Evolutionary conservation across 2,329 filamentous ascomycete genomes (phyloP).

Genomic region (Berkeleyomyces basicola): DNA sequence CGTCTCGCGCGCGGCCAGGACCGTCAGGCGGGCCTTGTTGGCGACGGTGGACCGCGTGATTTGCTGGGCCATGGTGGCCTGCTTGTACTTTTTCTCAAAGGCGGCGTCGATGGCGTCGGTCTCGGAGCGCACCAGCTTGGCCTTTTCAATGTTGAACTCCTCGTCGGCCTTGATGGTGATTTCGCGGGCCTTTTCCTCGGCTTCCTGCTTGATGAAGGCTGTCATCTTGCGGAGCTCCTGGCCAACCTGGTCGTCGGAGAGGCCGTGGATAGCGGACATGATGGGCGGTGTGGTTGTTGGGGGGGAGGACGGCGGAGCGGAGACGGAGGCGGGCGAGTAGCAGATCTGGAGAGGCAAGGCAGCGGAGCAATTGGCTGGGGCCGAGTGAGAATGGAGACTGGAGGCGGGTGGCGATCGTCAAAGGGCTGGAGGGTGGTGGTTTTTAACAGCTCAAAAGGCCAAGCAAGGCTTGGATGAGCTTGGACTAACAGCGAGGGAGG

Average conservation of each 20-base stretch:
- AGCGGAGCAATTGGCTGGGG: neutral
- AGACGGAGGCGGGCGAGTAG: neutral
- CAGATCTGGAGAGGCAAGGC: neutral
- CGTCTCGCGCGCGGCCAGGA: slow-evolving; percentile 76
- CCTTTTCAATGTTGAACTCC: slow-evolving; percentile 98
- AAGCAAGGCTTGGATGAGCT: neutral
- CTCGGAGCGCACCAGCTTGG: slow-evolving; percentile 92
- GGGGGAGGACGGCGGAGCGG: too few relatives aligned
- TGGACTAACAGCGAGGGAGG: neutral
- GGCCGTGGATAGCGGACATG: slow-evolving; percentile 48
- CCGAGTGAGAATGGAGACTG: too few relatives aligned
- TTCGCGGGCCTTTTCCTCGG: slow-evolving; percentile 88
- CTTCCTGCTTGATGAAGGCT: slow-evolving; percentile 98
- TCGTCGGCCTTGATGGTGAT: slow-evolving; percentile 98
- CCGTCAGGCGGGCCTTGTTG: slow-evolving; percentile 87
- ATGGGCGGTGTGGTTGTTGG: neutral
- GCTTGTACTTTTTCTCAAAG: slow-evolving; percentile 99
- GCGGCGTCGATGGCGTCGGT: slow-evolving; percentile 77
- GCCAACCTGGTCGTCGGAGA: slow-evolving; percentile 97
- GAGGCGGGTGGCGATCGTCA: too few relatives aligned
- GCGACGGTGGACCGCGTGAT: slow-evolving; percentile 91
- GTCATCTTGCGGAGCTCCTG: slow-evolving; percentile 99
- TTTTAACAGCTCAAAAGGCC: slow-evolving; percentile 1
- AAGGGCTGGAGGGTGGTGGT: too few relatives aligned
- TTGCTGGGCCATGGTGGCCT: slow-evolving; percentile 95